Evolutionary conservation across 1,139 yeast genomes (phyloP).

Genomic region (Candida sojae): DNA sequence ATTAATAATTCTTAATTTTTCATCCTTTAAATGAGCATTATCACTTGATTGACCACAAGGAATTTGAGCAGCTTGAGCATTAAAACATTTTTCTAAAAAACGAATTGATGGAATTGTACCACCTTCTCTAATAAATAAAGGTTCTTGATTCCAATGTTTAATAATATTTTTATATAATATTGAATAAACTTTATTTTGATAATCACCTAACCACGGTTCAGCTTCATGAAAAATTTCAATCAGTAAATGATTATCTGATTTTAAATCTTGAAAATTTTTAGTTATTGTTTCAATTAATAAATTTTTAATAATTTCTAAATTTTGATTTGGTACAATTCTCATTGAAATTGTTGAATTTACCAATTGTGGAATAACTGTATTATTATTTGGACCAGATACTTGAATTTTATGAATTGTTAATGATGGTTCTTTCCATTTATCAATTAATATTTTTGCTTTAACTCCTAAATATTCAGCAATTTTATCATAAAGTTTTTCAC

Average conservation of each 20-base stretch:
- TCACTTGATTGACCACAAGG: slow-evolving; percentile 97
- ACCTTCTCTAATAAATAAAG: slow-evolving; percentile 89
- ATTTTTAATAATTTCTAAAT: slow-evolving; percentile 56
- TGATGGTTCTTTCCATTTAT: slow-evolving; percentile 93
- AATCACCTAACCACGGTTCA: slow-evolving; percentile 96
- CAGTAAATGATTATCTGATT: slow-evolving; percentile 60
- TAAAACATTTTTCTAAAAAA: slow-evolving; percentile 75
- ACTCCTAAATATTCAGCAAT: slow-evolving; percentile 49
- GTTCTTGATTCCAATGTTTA: slow-evolving; percentile 68
- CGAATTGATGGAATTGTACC: slow-evolving; percentile 94
- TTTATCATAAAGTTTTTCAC: slow-evolving; percentile 59
- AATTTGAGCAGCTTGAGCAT: slow-evolving; percentile 90
- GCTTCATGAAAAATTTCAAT: slow-evolving; percentile 77
- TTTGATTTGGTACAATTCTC: slow-evolving; percentile 89
- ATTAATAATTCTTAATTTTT: slow-evolving; percentile 76
- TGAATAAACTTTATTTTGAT: slow-evolving; percentile 69
- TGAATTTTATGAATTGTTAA: slow-evolving; percentile 83
- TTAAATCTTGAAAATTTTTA: slow-evolving; percentile 31
- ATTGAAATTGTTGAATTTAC: slow-evolving; percentile 79
- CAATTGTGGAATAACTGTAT: slow-evolving; percentile 83
- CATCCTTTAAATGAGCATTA: slow-evolving; percentile 90
- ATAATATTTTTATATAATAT: slow-evolving; percentile 60
- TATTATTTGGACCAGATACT: slow-evolving; percentile 88
- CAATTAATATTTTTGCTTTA: slow-evolving; percentile 57
- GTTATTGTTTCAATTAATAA: slow-evolving; percentile 50